Evolutionary conservation across 148 eudicot genomes (phyloP).

Genomic region (Salicornia ramosissima): DNA sequence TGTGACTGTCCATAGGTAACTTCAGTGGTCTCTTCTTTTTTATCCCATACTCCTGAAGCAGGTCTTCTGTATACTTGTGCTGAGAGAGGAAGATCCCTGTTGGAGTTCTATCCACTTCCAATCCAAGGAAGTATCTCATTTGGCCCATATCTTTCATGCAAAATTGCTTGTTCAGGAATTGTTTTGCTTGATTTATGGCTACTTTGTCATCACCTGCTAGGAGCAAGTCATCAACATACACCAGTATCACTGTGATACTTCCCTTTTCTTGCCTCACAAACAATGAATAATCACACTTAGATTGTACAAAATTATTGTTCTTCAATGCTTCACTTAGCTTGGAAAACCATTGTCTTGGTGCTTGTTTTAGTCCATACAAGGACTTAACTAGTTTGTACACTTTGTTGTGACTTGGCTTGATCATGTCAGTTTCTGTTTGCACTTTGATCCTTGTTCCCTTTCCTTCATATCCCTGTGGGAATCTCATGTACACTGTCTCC

Average conservation of each 20-base stretch:
- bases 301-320: background rate
- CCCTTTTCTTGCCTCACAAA: background rate
- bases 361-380: too few species aligned
- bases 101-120: background rate
- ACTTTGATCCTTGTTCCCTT: background rate
- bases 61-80: background rate
- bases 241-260: background rate
- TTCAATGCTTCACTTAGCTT: background rate
- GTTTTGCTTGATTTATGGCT: background rate
- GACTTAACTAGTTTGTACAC: background rate
- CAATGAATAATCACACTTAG: background rate
- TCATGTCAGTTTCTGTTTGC: accelerated
- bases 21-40: too few species aligned
- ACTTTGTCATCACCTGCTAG: background rate
- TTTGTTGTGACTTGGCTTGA: background rate
- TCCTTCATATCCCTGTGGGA: background rate
- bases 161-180: background rate
- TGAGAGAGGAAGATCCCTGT: background rate
- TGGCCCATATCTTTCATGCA: constrained; percentile 7
- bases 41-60: background rate
- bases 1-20: background rate
- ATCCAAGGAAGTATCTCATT: too few species aligned
- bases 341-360: too few species aligned
- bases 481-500: background rate
- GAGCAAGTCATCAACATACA: background rate